These are phyloP conservation scores for Knoxia roxburghii DNA, from an alignment of 257 asterid species.

Conservation along the genomic window DNA sequence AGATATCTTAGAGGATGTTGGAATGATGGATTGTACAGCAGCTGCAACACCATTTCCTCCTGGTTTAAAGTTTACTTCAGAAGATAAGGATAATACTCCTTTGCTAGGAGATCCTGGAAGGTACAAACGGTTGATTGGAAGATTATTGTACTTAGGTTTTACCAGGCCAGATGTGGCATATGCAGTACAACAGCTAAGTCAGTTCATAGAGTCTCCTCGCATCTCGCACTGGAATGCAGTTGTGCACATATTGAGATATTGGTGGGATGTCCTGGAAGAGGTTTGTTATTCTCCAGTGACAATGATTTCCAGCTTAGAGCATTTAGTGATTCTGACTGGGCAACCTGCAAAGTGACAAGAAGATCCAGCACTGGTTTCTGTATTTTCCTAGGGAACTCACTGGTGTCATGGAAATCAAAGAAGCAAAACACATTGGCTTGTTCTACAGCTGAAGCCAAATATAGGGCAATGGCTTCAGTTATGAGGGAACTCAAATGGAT, in stretches of 20 bases:
- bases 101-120: too few species aligned
- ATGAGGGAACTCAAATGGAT: not conserved
- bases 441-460: not conserved
- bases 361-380: not conserved
- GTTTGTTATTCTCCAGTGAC: too few species aligned
- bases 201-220: not conserved
- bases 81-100: too few species aligned
- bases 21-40: not conserved
- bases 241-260: not conserved
- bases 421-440: not conserved
- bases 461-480: not conserved
- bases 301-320: not conserved
- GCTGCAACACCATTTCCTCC: not conserved
- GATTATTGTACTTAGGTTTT: too few species aligned
- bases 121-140: too few species aligned
- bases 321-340: not conserved
- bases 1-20: not conserved
- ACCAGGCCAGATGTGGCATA: too few species aligned
- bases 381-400: not conserved
- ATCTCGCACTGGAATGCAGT: not conserved
- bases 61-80: not conserved
- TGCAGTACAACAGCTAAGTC: not conserved
- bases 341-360: not conserved
- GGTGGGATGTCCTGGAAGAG: too few species aligned
- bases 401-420: not conserved